A percentile compares a stretch with the other conserved stretches of the same genome.
Conservation (phyloP, 768 basidiomycete genomes). For the Infundibulicybe gibba region DNA sequence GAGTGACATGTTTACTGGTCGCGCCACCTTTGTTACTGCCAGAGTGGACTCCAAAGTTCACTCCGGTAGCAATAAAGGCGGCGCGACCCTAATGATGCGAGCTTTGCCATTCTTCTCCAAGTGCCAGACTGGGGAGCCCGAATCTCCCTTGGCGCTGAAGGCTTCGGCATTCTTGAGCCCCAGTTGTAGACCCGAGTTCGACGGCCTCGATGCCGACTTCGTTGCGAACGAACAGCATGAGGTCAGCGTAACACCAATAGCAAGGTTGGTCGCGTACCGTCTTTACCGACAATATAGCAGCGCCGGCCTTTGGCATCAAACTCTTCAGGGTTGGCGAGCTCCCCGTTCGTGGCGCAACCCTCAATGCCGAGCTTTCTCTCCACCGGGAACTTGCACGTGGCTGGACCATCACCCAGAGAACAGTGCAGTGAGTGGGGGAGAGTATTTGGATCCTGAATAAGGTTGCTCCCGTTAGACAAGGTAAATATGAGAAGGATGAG, state of each 20-base stretch:
- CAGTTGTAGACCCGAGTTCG: conserved; percentile 23
- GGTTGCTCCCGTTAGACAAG: conserved; percentile 18
- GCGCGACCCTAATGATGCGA: conserved; percentile 23
- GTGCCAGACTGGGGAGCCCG: too few relatives aligned
- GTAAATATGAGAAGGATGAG: conserved; percentile 9
- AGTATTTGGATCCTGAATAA: conserved; percentile 16
- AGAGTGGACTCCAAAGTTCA: conserved; percentile 24
- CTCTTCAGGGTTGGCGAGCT: conserved; percentile 9
- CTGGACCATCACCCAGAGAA: too few relatives aligned
- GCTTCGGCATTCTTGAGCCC: conserved; percentile 9
- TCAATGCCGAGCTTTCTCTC: conserved; percentile 13
- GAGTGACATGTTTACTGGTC: conserved; percentile 22
- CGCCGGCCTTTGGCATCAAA: conserved; percentile 19
- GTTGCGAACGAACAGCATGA: conserved; percentile 23
- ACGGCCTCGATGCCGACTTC: conserved; percentile 9
- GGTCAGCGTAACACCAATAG: conserved; percentile 28
- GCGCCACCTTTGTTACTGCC: conserved; percentile 18
- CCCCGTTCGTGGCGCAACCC: conserved; percentile 12
- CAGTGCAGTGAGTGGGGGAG: not conserved
- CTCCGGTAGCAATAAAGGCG: too few relatives aligned
- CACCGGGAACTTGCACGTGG: conserved; percentile 7
- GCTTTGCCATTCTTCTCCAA: conserved; percentile 20
- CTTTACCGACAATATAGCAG: conserved; percentile 30
- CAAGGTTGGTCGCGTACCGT: conserved; percentile 31
- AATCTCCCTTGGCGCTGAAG: too few relatives aligned